A percentile compares a stretch with the other conserved stretches of the same genome.
These are phyloP conservation scores for Hordeum marinum DNA, from an alignment of 176 grass and related monocot genomes.

Conservation along the genomic window DNA sequence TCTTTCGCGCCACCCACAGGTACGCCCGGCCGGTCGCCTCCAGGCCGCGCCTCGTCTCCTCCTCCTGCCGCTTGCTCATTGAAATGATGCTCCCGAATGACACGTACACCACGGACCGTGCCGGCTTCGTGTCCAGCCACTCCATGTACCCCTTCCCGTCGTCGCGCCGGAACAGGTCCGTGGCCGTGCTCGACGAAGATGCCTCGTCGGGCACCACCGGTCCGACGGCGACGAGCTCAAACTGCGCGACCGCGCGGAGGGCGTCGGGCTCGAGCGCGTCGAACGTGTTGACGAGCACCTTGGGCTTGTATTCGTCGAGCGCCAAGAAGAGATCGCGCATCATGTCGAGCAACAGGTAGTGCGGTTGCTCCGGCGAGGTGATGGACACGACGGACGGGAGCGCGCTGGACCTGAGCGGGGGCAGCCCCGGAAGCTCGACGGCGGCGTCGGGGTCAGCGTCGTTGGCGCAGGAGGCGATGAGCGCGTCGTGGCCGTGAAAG, in stretches of 20 bases:
- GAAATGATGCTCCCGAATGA: constrained; percentile 39
- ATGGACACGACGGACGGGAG: constrained; percentile 22
- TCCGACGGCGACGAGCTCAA: constrained; percentile 31
- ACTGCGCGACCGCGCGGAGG: not conserved
- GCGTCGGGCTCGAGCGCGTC: constrained; percentile 32
- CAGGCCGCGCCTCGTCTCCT: constrained; percentile 33
- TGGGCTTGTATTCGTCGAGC: constrained; percentile 15
- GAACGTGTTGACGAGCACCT: constrained; percentile 44
- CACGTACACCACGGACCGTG: constrained; percentile 55
- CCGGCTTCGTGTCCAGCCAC: constrained; percentile 44
- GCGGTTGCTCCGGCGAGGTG: not conserved
- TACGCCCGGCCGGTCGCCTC: constrained; percentile 37
- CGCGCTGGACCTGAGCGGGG: constrained; percentile 13
- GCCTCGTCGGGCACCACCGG: constrained; percentile 7
- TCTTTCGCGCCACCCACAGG: constrained; percentile 41
- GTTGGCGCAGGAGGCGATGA: not conserved
- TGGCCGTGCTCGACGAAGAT: not conserved
- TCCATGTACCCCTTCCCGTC: constrained; percentile 31
- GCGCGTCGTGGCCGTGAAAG: constrained; percentile 35
- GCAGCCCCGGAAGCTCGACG: constrained; percentile 19
- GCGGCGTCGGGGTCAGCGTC: not conserved
- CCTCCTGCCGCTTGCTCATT: constrained; percentile 24
- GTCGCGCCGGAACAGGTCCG: not conserved
- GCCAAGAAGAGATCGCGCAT: not conserved
- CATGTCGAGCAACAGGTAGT: not conserved